Base-by-base conservation (phyloP, 2,329 filamentous ascomycete species). In the Alternaria gaisen region DNA sequence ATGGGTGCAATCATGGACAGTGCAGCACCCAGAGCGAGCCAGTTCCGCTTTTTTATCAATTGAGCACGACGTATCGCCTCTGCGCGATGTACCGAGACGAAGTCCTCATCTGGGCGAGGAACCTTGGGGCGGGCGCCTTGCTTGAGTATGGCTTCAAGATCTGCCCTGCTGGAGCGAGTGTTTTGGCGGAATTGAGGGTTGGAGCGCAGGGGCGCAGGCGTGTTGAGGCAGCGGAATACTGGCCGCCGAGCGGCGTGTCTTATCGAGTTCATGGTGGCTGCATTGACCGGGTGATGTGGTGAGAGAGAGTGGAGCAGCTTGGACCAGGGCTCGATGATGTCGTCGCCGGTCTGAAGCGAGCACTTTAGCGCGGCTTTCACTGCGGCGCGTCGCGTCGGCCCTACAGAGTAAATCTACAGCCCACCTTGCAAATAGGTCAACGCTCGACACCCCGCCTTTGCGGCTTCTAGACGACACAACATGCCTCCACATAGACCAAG, bases 1-100 rank as follows among this genome's bases (percentile, higher is more conserved):
- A 80, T 74, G 42, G 77, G 77, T 9, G 72, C 71, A 26, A 76
- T 72, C 75, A 80, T 80, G 28, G 74, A 78, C 12, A 79, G 51
- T 0, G 71, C 73, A 14, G 74, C 75, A 30, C 77, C 78, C 4
- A 77, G 60, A 4, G 71, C 71, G 1, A 77, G 72, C 70, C 74
- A 76, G 40, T 79, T 79, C 30, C 72, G 62, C 56, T 68, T 63
- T 44, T 67, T 65, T 14, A 69, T 65, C n/a, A 67, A 58, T 8
- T 71, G 59, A 14, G 73, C 73, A 1, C 73, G 69, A n/a, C 72
- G 71, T 5, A 74, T 58, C 2, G 69, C 70, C 40, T 79, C 70
- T 7, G 68, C 70, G 48, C 77, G 76, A 60, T 79, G 77, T 5
- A 77, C 50, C 0, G 75, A 77, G 48, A 79, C 67, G 20, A 70